These are phyloP conservation scores for Aspergillus glaucus DNA, from an alignment of 2,329 filamentous ascomycete species.

Conservation along the genomic window DNA sequence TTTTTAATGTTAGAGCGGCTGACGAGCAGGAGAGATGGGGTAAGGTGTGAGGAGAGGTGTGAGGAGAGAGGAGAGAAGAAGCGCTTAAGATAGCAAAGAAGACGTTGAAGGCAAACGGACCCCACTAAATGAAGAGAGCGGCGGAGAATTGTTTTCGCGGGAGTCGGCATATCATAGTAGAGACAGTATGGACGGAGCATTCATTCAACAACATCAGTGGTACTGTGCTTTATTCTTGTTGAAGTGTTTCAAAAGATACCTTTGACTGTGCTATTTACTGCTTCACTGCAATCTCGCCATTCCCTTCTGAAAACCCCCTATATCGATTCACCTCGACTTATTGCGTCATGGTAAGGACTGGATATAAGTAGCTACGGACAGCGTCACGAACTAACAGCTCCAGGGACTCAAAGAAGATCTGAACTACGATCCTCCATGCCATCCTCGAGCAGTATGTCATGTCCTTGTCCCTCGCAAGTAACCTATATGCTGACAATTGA, in stretches of 20 bases:
- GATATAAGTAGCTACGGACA: conserved; percentile 1
- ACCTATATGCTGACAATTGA: conserved; percentile 9
- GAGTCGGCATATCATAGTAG: too few species aligned
- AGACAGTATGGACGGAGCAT: too few species aligned
- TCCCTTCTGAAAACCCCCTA: background rate
- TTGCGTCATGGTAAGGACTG: conserved; percentile 24
- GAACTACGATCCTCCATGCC: conserved; percentile 70
- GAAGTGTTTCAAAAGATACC: too few species aligned
- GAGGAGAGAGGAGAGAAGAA: conserved; percentile 1
- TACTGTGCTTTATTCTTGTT: too few species aligned
- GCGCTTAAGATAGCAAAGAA: conserved; percentile 3
- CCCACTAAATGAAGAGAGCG: conserved; percentile 18
- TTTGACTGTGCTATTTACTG: too few species aligned
- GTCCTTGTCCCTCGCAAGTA: background rate
- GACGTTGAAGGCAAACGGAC: background rate
- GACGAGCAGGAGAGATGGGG: background rate
- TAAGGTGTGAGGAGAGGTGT: background rate
- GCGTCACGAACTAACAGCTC: conserved; percentile 12
- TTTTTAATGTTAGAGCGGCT: background rate
- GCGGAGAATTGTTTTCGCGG: conserved; percentile 36
- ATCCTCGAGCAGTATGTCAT: conserved; percentile 67
- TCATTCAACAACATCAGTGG: too few species aligned
- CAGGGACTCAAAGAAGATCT: conserved; percentile 60
- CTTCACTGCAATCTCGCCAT: background rate
- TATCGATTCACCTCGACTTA: background rate